Evolutionary conservation across 768 basidiomycete genomes (phyloP), one percentile per base, ranked within the genome.

Genomic region (Cytidiella melzeri): DNA sequence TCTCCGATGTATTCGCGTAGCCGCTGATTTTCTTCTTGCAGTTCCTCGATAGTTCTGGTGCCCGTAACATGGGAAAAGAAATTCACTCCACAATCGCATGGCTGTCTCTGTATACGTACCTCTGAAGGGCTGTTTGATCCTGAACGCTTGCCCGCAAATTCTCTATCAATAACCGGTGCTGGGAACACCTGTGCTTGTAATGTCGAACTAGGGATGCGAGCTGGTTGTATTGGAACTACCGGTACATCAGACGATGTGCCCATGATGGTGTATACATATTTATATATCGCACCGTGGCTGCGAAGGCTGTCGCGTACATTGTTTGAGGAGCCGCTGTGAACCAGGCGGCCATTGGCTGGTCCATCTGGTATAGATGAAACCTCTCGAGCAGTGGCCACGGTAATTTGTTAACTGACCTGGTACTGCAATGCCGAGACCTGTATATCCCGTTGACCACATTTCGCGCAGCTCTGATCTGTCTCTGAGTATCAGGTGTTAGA

Each of bases 311-410:
- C 21, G 73, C 63, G 59, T 92, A 87, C 24, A 90, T 64, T 2
- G 77, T 67, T 48, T 70, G 66, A 6, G 86, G 80, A 24, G 84
- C 65, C 27, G 80, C 75, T 9, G 73, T 72, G 67, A 92, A 92
- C 88, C 88, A 91, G 25, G 83, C 76, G 10, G 82, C 80, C 85
- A 92, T 89, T 1, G 89, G 88, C 1, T 75, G 67, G 7, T 86
- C 86, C 76, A 92, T 76, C 89, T 92, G 57, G 20, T 20, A 10
- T 20, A 26, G 41, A 9, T 10, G 25, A 24, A 39, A 39, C 4
- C 18, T 12, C n/a, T 15, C 27, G 23, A 15, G 11, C 30, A 6
- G 4, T 2, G 25, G 1, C 5, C 6, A 10, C 10, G 19, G 19
- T 48, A 26, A 21, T n/a, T n/a, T n/a, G 27, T 18, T 43, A 10